Evolutionary conservation across 2,329 filamentous ascomycete species (phyloP).

Genomic region (Fusarium paranaense): DNA sequence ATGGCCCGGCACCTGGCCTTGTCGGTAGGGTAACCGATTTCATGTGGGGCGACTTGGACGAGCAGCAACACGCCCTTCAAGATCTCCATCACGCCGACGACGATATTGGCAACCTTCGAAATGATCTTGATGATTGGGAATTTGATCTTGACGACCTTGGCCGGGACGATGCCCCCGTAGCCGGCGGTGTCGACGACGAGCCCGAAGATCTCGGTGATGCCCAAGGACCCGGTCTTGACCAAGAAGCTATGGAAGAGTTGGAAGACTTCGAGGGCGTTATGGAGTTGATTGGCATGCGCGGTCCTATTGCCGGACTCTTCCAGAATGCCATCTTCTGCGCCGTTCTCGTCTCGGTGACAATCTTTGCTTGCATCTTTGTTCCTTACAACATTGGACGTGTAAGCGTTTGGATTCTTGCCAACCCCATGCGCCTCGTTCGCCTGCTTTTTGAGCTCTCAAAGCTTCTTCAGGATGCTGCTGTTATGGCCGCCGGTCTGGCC

Average conservation of each 20-base stretch:
- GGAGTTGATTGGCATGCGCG: slow-evolving; percentile 96
- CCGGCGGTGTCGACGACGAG: slow-evolving; percentile 39
- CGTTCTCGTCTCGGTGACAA: slow-evolving; percentile 87
- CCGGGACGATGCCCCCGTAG: slow-evolving; percentile 49
- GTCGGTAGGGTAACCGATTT: slow-evolving; percentile 63
- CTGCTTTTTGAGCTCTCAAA: slow-evolving; percentile 81
- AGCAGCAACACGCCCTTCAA: slow-evolving; percentile 43
- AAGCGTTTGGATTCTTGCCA: slow-evolving; percentile 81
- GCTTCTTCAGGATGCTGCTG: slow-evolving; percentile 78
- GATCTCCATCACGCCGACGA: slow-evolving; percentile 57
- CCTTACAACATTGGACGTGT: slow-evolving; percentile 94
- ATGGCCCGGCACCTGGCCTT: slow-evolving; percentile 38
- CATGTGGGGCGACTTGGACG: slow-evolving; percentile 70
- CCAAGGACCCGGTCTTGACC: slow-evolving; percentile 76
- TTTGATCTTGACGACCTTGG: slow-evolving; percentile 52
- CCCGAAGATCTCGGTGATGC: slow-evolving; percentile 70
- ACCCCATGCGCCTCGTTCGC: slow-evolving; percentile 80
- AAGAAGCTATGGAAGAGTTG: slow-evolving; percentile 82
- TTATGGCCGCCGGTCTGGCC: slow-evolving; percentile 71
- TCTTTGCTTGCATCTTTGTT: slow-evolving; percentile 87
- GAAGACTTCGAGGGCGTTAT: slow-evolving; percentile 97
- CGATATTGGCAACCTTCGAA: slow-evolving; percentile 51
- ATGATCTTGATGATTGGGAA: slow-evolving; percentile 46
- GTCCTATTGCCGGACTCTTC: slow-evolving; percentile 87
- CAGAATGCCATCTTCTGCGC: slow-evolving; percentile 97